These are phyloP conservation scores for Aristolochia californica DNA, from an alignment of 164 flowering plant species.

Conservation along the genomic window DNA sequence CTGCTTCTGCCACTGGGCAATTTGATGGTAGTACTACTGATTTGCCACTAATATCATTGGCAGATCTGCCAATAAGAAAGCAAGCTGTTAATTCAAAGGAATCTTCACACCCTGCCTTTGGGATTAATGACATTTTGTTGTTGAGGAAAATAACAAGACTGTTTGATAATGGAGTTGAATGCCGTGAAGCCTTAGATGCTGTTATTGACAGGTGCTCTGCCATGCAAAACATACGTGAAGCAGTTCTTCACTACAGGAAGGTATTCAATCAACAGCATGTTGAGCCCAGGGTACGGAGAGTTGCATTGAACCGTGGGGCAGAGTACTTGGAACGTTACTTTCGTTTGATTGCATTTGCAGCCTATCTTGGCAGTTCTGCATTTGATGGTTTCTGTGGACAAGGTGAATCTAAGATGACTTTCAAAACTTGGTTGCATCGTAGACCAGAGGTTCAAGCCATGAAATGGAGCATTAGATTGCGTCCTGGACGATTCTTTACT, in stretches of 20 bases:
- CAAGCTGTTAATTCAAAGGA: constrained; percentile 25
- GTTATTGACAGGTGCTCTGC: constrained; percentile 93
- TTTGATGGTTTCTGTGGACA: constrained; percentile 91
- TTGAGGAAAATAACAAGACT: constrained; percentile 78
- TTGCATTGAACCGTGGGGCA: constrained; percentile 91
- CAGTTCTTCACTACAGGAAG: constrained; percentile 81
- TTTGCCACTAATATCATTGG: not conserved
- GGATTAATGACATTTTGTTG: constrained; percentile 76
- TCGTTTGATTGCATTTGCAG: constrained; percentile 88
- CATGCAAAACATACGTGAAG: constrained; percentile 85
- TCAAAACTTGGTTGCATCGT: constrained; percentile 81
- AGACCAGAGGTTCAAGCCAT: constrained; percentile 93
- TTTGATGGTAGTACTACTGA: not conserved
- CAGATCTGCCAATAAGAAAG: constrained; percentile 6
- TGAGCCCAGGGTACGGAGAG: constrained; percentile 82
- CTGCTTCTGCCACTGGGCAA: not conserved
- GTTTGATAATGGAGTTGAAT: constrained; percentile 85
- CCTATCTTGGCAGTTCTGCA: constrained; percentile 92
- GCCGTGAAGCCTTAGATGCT: constrained; percentile 82
- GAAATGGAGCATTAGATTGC: constrained; percentile 92
- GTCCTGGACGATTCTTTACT: constrained; percentile 86
- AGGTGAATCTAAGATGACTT: constrained; percentile 64
- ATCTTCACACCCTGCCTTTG: constrained; percentile 45
- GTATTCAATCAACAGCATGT: constrained; percentile 83
- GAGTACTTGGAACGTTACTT: constrained; percentile 94